Evolutionary conservation across 169 alveolate species (phyloP), one percentile per base, ranked within the genome.

Genomic region (Cystoisospora suis): DNA sequence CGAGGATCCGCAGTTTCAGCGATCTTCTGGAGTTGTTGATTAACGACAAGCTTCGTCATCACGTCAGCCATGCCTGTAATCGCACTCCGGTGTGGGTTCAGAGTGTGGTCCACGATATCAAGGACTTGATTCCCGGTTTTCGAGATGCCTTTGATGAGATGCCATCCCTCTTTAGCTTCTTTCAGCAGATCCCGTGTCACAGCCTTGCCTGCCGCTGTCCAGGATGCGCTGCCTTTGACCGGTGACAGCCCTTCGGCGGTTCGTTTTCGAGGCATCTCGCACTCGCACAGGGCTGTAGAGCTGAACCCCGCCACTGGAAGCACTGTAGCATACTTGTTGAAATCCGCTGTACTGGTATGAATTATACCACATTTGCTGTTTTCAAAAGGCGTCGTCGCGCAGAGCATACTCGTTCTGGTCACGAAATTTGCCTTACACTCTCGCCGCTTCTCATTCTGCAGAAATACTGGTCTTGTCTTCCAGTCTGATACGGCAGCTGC

Each of bases 261-360:
- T 42, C 42, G 40, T 42, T 53, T 40, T 59, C 9, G 29, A 27
- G 89, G 40, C 17, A 83, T 80, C 59, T 83, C 89, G 36, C 89
- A 83, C 61, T 83, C 79, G 44, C 89, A 83, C 81, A 83, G 17
- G 46, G 89, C 89, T 3, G 89, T 59, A 27, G 89, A 77, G 34
- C 69, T 36, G 44, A 58, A 83, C 36, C 81, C 89, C 17, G 89
- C 72, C 75, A 83, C 79, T 23, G 89, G 89, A 77, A 83, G 61
- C 53, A 59, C 79, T 40, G 89, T 59, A 36, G 89, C 44, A 61
- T 83, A 83, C 80, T 72, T 72, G 83, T 72, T 42, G 56, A 20
- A n/a, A 32, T 42, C 42, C 58, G 20, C 40, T 2, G 45, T 53
- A 7, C 23, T 59, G 9, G 89, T 59, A n/a, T n/a, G 56, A 7